Percentiles rank a stretch among this genome's conserved stretches.
These are phyloP conservation scores for Talaromyces sp. DNA, from an alignment of 2,329 filamentous ascomycete genomes.

Conservation along the genomic window DNA sequence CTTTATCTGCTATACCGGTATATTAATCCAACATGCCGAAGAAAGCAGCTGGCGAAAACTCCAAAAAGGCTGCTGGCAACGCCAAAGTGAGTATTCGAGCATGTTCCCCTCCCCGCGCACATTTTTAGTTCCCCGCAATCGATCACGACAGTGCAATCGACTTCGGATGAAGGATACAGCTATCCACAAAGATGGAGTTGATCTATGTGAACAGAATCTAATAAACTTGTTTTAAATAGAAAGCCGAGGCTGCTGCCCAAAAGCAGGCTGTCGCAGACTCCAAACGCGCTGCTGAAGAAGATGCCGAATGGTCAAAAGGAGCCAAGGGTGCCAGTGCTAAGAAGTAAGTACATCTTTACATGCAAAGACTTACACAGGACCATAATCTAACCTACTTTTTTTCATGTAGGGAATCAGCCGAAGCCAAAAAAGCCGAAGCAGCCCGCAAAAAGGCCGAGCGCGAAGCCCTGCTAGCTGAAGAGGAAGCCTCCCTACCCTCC, in stretches of 20 bases:
- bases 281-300: slow-evolving; percentile 65
- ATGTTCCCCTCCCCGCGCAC: slow-evolving; percentile 16
- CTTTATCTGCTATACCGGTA: background rate
- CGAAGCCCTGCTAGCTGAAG: slow-evolving; percentile 75
- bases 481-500: slow-evolving; percentile 66
- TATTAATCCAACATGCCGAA: slow-evolving; percentile 60
- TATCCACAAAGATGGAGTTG: background rate
- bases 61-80: slow-evolving; percentile 85
- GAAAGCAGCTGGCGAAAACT: slow-evolving; percentile 69
- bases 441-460: slow-evolving; percentile 90
- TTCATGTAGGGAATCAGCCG: slow-evolving; percentile 72
- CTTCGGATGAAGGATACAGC: background rate
- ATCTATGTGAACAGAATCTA: background rate
- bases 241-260: slow-evolving; percentile 78
- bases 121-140: slow-evolving; percentile 19
- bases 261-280: slow-evolving; percentile 71
- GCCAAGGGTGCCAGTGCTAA: slow-evolving; percentile 73
- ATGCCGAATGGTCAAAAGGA: slow-evolving; percentile 78
- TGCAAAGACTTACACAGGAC: background rate
- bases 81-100: slow-evolving; percentile 49
- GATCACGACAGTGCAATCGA: background rate
- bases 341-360: slow-evolving; percentile 61
- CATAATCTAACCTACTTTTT: background rate
- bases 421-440: slow-evolving; percentile 75
- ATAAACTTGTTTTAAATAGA: slow-evolving; percentile 50